Percentiles rank a stretch among this genome's conserved stretches.
Evolutionary conservation across 2,329 filamentous ascomycete genomes (phyloP).

Genomic region (Zymoseptoria ardabiliae): DNA sequence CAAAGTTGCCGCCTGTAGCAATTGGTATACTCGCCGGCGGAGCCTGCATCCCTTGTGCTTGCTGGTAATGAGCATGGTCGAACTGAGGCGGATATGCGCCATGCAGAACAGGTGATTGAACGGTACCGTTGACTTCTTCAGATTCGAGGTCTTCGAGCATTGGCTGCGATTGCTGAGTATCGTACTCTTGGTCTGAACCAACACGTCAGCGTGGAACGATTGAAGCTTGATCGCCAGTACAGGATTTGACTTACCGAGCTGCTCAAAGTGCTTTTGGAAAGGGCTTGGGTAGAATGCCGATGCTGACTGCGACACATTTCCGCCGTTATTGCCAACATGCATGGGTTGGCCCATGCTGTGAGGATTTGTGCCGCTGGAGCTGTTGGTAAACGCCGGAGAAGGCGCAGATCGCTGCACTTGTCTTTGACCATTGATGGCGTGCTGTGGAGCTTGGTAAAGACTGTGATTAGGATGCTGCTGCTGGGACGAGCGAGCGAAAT

Average conservation of each 20-base stretch:
- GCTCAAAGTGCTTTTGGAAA: constrained; percentile 90
- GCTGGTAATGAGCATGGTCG: constrained; percentile 15
- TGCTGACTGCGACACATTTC: constrained; percentile 26
- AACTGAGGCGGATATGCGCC: constrained; percentile 23
- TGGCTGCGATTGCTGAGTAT: constrained; percentile 50
- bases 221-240: constrained; percentile 51
- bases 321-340: constrained; percentile 31
- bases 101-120: constrained; percentile 20
- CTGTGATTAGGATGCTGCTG: constrained; percentile 41
- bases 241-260: constrained; percentile 75
- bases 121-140: constrained; percentile 15
- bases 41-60: constrained; percentile 11
- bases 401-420: constrained; percentile 14
- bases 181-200: constrained; percentile 90
- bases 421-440: constrained; percentile 21
- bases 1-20: constrained; percentile 28
- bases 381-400: constrained; percentile 20
- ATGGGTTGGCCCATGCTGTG: constrained; percentile 13
- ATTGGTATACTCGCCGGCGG: constrained; percentile 16
- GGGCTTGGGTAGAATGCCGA: constrained; percentile 70
- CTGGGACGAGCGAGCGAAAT: constrained; percentile 27
- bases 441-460: constrained; percentile 36
- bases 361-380: constrained; percentile 29
- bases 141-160: constrained; percentile 62
- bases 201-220: constrained; percentile 61